Evolutionary conservation across 2,329 filamentous ascomycete genomes (phyloP).

Genomic region (Monilinia polystroma): DNA sequence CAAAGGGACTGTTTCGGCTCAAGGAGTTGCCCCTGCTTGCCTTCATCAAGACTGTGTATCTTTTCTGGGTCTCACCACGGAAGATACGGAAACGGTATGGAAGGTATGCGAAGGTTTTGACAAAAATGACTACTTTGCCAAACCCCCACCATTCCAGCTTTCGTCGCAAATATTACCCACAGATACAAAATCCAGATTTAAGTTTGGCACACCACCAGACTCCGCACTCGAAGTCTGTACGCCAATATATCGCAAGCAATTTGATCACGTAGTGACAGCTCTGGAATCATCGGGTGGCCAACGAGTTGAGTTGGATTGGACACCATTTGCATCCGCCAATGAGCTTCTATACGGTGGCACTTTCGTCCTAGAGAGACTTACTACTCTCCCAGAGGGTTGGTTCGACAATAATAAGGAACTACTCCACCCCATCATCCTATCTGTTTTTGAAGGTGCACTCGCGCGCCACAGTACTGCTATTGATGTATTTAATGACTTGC

Average conservation of each 20-base stretch:
- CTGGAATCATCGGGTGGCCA: conserved; percentile 43
- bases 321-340: conserved; percentile 49
- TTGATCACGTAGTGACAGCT: conserved; percentile 44
- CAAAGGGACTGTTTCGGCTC: conserved; percentile 49
- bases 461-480: conserved; percentile 44
- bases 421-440: conserved; percentile 50
- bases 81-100: conserved; percentile 51
- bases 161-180: conserved; percentile 3
- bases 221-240: conserved; percentile 46
- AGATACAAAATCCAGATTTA: conserved; percentile 44
- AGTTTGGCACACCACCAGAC: conserved; percentile 50
- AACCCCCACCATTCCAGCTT: conserved; percentile 31
- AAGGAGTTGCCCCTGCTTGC: conserved; percentile 52
- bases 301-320: conserved; percentile 43
- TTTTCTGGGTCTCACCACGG: conserved; percentile 47
- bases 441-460: conserved; percentile 46
- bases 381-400: conserved; percentile 43
- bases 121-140: conserved; percentile 50
- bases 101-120: conserved; percentile 49
- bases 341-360: conserved; percentile 53
- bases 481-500: conserved; percentile 50
- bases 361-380: conserved; percentile 53
- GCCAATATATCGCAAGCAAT: conserved; percentile 44
- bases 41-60: conserved; percentile 54
- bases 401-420: conserved; percentile 48